Conservation (phyloP, 2,329 filamentous ascomycete species). For the Neopestalotiopsis clavispora region DNA sequence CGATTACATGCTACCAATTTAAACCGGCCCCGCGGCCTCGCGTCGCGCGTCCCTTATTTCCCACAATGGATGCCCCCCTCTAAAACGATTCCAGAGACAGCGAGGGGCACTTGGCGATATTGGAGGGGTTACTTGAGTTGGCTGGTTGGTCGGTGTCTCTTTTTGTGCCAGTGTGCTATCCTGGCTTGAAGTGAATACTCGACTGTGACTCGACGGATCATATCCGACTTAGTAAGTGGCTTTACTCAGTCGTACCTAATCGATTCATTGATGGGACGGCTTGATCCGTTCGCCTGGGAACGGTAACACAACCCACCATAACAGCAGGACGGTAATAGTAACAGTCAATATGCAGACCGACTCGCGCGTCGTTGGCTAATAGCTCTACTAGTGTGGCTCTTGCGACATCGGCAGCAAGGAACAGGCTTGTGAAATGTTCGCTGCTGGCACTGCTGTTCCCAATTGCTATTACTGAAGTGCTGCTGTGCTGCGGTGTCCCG, state of each 20-base stretch:
- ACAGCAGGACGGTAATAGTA: neutral
- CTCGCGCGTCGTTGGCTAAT: neutral
- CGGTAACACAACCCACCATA: neutral
- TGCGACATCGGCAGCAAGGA: conserved; percentile 11
- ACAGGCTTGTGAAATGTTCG: neutral
- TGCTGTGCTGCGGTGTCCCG: neutral
- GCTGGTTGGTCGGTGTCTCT: neutral
- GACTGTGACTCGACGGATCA: neutral
- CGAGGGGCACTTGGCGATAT: too few species aligned
- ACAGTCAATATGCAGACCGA: neutral
- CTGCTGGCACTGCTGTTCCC: neutral
- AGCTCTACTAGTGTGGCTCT: neutral
- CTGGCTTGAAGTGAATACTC: neutral
- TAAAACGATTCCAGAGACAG: neutral
- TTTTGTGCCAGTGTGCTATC: neutral
- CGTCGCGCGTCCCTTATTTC: conserved; percentile 11
- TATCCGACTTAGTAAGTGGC: conserved; percentile 7
- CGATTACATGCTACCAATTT: neutral
- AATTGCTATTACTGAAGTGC: too few species aligned
- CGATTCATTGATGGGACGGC: neutral
- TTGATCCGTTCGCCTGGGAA: neutral
- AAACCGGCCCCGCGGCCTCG: neutral
- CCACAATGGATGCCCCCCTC: neutral
- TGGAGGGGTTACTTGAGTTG: neutral
- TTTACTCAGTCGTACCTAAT: conserved; percentile 13